Base-by-base conservation (phyloP, 2,329 filamentous ascomycete genomes). In the Nemania sp. region DNA sequence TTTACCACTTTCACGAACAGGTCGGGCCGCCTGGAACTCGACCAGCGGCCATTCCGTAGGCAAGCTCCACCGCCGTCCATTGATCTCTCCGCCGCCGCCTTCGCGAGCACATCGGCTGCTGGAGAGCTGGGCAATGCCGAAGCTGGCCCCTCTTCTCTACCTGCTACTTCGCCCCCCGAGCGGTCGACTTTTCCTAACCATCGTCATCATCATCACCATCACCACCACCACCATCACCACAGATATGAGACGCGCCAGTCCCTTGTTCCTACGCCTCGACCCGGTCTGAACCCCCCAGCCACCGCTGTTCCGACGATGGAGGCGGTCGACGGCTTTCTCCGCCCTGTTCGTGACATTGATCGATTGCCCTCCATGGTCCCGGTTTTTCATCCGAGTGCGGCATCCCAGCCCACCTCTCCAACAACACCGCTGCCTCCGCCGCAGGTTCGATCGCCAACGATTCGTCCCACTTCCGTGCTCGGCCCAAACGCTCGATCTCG, bases 321-420 rank as follows among this genome's bases (percentile, higher is more conserved):
- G 68, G 79, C 83, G 15, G 77, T 84, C 40, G 90, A 94, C 72
- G 85, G 85, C 3, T 93, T 95, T 72, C 85, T 95, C 61, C 86
- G 92, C 53, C 91, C 90, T 7, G 89, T 94, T 37, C 88, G 91
- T 67, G 91, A 96, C 72, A 82, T 86, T 46, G 92, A 98, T 73
- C 87, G 92, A 61, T 83, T 95, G 60, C 91, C 90, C 48, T 95
- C 90, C 54, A 96, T 95, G 88, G 81, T 89, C 46, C 85, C 89
- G 6, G 84, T 88, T 42, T 80, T 88, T 55, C 85, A 90, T 64
- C 81, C 84, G 11, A 88, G 90, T 54, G 78, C 92, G 55, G 84
- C 85, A 43, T 97, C 94, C n/a, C 93, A 96, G 73, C 95, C 95
- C 9, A 90, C 93, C 59, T 97, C 92, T 12, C 92, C 92, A 1